Base-by-base conservation (phyloP, 768 basidiomycete species). In the Udeniomyces megalosporus region DNA sequence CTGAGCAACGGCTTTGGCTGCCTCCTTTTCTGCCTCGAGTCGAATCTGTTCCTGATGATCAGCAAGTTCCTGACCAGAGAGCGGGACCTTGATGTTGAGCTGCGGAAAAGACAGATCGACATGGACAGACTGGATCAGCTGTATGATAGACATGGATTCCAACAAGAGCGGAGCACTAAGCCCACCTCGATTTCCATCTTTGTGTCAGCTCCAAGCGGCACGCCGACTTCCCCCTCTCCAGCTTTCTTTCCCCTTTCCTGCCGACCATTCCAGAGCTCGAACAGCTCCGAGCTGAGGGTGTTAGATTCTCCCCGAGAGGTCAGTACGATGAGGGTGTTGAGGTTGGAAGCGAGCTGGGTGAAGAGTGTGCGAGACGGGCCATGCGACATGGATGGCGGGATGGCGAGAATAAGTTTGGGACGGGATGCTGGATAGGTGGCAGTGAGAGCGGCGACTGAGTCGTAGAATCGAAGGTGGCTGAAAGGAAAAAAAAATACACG, bases 401-500 rank as follows among this genome's bases (percentile, higher is more conserved):
- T 85, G 0, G 91, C 89, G 17, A 99, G 79, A 65, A 99, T 88
- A 56, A 96, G 80, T 71, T 97, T 97, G 0, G 95, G 90, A 61
- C 87, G 82, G 66, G 85, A 84, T 2, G 86, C 85, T 0, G 88
- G 87, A 69, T 91, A 86, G 11, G 82, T 83, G 64, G 87, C 81
- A 50, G 85, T 75, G 56, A 97, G 78, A 8, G 85, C 80, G 68
- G 84, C 84, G 10, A 88, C 84, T 65, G 82, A 86, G 4, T 84
- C 77, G 75, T 91, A 96, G 72, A 93, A 88, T 70, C 91, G 87
- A n/a, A 99, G 77, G 71, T 90, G 82, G 68, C 93, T 96, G 69
- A 3, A 22, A 14, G 22, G 50, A 35, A 15, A 35, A 12, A 22
- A 54, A 12, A 54, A 28, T 59, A 6, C 34, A 24, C 31, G 47